Conservation (phyloP, 176 grass and related monocot species). For the Eragrostis curvula region DNA sequence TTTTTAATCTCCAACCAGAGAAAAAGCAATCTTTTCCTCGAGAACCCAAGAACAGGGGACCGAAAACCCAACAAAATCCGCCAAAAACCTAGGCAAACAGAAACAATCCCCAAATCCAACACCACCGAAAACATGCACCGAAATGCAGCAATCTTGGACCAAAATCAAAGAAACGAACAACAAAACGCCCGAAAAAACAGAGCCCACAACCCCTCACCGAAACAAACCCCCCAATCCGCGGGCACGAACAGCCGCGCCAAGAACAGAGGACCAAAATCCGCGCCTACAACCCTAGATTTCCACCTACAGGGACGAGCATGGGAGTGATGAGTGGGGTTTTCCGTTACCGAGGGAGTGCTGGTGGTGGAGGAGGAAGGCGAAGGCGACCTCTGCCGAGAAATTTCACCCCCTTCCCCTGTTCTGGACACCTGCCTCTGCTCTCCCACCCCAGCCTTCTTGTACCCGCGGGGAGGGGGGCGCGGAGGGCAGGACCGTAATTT, state of each 20-base stretch:
- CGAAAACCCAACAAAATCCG: background rate
- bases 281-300: constrained; percentile 49
- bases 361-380: background rate
- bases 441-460: constrained; percentile 11
- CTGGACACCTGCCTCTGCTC: background rate
- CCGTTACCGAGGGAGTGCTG: constrained; percentile 9
- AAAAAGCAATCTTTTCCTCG: background rate
- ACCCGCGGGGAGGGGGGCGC: background rate
- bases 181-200: too few relatives aligned
- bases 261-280: background rate
- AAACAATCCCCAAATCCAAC: background rate
- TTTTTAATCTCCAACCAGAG: background rate
- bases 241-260: background rate
- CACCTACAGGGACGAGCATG: background rate
- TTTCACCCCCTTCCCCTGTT: background rate
- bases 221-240: constrained; percentile 8
- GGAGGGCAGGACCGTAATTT: constrained; percentile 31
- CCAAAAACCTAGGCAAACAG: background rate
- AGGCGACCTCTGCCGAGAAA: constrained; percentile 19
- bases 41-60: background rate
- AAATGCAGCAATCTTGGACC: constrained; percentile 30
- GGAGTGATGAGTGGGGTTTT: background rate
- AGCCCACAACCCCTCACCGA: background rate
- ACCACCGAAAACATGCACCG: background rate
- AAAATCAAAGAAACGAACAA: background rate